A percentile compares a stretch with the other conserved stretches of the same genome.
Conservation (phyloP, 352 stramenopile genomes). For the Phytophthora kernoviae region DNA sequence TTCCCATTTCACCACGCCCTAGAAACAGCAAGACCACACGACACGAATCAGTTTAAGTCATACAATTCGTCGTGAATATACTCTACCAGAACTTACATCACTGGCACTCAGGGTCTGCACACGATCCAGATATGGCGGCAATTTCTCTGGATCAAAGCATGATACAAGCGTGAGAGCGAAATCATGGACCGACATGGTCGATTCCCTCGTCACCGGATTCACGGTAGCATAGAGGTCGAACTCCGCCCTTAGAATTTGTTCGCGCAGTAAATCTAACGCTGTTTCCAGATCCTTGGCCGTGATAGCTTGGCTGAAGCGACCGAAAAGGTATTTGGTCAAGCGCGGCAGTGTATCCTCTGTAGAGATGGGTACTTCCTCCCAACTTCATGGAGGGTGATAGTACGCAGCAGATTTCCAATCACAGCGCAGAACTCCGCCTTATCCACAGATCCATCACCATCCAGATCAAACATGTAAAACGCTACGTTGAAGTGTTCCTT, state of each 20-base stretch:
- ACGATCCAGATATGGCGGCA: slow-evolving; percentile 61
- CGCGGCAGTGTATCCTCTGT: slow-evolving; percentile 56
- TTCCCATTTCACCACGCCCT: slow-evolving; percentile 70
- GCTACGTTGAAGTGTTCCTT: slow-evolving; percentile 80
- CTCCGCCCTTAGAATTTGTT: slow-evolving; percentile 66
- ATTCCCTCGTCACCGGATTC: slow-evolving; percentile 44
- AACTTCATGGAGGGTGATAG: slow-evolving; percentile 38
- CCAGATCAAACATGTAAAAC: slow-evolving; percentile 84
- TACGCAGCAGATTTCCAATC: slow-evolving; percentile 63
- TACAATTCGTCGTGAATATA: neutral
- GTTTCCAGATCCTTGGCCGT: slow-evolving; percentile 53
- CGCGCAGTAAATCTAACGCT: slow-evolving; percentile 56
- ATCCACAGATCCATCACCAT: slow-evolving; percentile 73
- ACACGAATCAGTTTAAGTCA: neutral
- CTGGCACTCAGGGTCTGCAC: slow-evolving; percentile 64
- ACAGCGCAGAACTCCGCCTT: slow-evolving; percentile 78
- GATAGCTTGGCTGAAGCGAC: slow-evolving; percentile 62
- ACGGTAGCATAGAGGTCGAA: slow-evolving; percentile 74
- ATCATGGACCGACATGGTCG: slow-evolving; percentile 73
- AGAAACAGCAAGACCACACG: neutral
- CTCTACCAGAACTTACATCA: slow-evolving; percentile 37
- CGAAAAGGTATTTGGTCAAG: slow-evolving; percentile 71
- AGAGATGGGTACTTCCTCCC: slow-evolving; percentile 31
- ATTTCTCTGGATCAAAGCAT: slow-evolving; percentile 70
- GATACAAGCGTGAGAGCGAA: slow-evolving; percentile 80